phyloP scores from a whole-genome alignment of 225 moss, liverwort and hornwort species.

The Pseudisothecium myosuroides region DNA sequence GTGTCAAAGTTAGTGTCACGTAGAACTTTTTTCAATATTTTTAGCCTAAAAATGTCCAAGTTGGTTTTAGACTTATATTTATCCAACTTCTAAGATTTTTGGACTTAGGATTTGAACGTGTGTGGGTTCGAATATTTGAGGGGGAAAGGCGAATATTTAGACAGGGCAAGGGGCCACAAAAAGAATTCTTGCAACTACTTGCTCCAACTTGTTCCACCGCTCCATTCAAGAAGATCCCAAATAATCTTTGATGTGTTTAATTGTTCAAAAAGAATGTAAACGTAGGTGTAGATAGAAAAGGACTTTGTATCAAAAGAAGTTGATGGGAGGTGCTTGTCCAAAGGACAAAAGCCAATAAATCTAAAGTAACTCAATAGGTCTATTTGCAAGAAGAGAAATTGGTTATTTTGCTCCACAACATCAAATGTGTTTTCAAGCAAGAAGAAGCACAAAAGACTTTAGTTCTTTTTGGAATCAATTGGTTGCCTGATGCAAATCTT shows the following conservation, averaged over 20 bases:
- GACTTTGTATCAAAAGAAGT: not conserved
- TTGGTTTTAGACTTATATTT: not conserved
- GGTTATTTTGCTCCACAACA: not conserved
- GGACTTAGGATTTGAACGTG: not conserved
- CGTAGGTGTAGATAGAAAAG: rapidly evolving
- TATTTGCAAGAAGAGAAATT: not conserved
- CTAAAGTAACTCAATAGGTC: not conserved
- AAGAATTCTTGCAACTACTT: rapidly evolving
- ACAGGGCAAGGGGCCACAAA: rapidly evolving
- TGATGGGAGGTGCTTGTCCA: not conserved
- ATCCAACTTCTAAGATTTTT: not conserved
- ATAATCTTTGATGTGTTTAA: not conserved
- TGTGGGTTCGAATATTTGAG: rapidly evolving
- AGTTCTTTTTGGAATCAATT: not conserved
- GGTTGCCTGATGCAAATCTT: not conserved
- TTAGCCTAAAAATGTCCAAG: not conserved
- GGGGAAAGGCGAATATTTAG: rapidly evolving
- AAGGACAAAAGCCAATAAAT: not conserved
- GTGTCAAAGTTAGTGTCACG: rapidly evolving
- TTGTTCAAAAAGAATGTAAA: not conserved
- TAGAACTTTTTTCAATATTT: not conserved
- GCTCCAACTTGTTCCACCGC: rapidly evolving
- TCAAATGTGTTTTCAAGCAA: not conserved
- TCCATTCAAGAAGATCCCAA: not conserved
- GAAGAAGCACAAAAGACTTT: not conserved